Conservation (phyloP, 2,329 filamentous ascomycete genomes). For the Fusarium tupiense region DNA sequence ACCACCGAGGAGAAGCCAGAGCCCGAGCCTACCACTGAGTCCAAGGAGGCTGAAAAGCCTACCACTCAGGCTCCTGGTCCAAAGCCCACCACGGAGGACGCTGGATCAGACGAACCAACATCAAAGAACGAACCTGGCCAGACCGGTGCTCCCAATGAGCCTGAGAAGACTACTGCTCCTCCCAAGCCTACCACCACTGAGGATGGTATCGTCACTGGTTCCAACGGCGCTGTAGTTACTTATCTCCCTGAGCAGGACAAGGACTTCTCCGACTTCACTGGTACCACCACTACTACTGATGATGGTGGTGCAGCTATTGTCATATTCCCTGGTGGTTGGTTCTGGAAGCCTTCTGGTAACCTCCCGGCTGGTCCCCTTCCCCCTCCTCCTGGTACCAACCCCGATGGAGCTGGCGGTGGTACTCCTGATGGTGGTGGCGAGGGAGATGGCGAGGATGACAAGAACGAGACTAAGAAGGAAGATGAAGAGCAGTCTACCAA, state of each 20-base stretch:
- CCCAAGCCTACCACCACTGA: neutral
- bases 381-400: neutral
- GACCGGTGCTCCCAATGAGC: neutral
- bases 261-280: conserved; percentile 8
- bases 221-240: conserved; percentile 1
- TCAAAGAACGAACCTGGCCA: neutral
- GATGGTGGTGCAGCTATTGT: conserved; percentile 10
- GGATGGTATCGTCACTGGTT: conserved; percentile 5
- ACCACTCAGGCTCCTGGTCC: neutral
- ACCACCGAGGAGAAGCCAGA: neutral
- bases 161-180: neutral
- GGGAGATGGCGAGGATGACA: neutral
- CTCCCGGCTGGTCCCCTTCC: neutral
- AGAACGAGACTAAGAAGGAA: neutral
- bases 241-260: conserved; percentile 12
- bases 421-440: neutral
- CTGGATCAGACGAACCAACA: neutral
- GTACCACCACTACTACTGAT: conserved; percentile 9
- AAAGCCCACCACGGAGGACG: neutral
- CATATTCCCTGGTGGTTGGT: conserved; percentile 11
- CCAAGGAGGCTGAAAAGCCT: neutral
- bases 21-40: neutral
- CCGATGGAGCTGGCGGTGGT: neutral
- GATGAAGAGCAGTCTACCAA: conserved; percentile 4
- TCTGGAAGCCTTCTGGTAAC: conserved; percentile 14